Base-by-base conservation (phyloP, 768 basidiomycete genomes). In the Amanita polypyramis region DNA sequence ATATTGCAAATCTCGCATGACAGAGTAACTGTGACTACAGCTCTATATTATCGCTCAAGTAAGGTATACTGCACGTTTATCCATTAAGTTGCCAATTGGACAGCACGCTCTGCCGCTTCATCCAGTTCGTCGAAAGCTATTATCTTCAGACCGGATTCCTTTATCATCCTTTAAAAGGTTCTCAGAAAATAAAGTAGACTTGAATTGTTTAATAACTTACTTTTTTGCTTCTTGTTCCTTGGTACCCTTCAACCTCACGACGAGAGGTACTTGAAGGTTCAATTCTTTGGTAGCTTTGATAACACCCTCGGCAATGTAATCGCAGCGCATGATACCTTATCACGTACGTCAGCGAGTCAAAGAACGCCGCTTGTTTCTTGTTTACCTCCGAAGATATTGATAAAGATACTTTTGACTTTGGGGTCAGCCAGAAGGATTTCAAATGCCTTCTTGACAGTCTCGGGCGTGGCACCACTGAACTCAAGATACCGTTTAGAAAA, bases 391-490 rank as follows among this genome's bases (percentile, higher is more conserved):
- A 94, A 93, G 62, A 93, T 92, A 70, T 99, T 99, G 69, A 99
- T 96, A 64, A 98, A 97, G 58, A 99, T 99, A 50, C 88, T 88
- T 76, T 94, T 95, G 58, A 98, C 95, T 62, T 89, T 88, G 54
- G 83, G 80, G 60, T 98, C 93, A 39, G 79, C 67, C 19, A 95
- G 73, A 19, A 99, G 76, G 56, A 99, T 88, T 67, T 97, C 93
- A 58, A 99, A 99, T 2, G 96, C 96, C 68, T 94, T 98, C 77
- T 98, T 99, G 56, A 99, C 96, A 4, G 96, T 97, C 60, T 96
- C 90, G n/a, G 96, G 93, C 11, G 95, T 98, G 29, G 96, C 96
- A 58, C 95, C 94, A 62, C 89, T 89, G 59, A 21, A 52, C 40
- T 43, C 15, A 30, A 30, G n/a, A 33, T 3, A n/a, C 6, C 51